A percentile compares a stretch with the other conserved stretches of the same genome.
Conservation (phyloP, 768 basidiomycete genomes). For the Kwoniella europaea region DNA sequence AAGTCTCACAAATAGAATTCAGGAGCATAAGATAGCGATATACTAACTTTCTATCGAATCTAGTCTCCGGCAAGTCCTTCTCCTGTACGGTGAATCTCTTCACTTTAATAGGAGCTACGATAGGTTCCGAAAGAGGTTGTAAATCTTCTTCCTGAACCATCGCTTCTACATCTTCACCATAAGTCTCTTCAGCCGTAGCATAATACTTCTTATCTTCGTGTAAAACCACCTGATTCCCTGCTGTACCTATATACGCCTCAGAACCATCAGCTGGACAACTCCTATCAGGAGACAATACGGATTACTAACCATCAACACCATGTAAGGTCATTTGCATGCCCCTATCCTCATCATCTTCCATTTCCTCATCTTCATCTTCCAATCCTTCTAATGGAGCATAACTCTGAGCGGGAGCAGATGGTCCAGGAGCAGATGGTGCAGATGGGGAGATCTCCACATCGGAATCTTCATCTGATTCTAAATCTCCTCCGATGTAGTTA, state of each 20-base stretch:
- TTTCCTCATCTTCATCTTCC: slow-evolving; percentile 67
- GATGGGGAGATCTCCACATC: slow-evolving; percentile 64
- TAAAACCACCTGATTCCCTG: slow-evolving; percentile 64
- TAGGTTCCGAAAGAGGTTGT: slow-evolving; percentile 91
- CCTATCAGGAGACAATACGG: neutral
- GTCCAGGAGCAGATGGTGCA: slow-evolving; percentile 51
- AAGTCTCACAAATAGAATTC: neutral
- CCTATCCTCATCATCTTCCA: slow-evolving; percentile 42
- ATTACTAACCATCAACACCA: slow-evolving; percentile 51
- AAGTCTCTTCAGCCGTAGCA: slow-evolving; percentile 86
- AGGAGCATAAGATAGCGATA: neutral
- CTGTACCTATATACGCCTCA: slow-evolving; percentile 33
- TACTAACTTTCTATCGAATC: slow-evolving; percentile 93
- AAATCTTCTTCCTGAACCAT: slow-evolving; percentile 98
- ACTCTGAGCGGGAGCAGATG: slow-evolving; percentile 53
- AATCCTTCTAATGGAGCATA: slow-evolving; percentile 78
- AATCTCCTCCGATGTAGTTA: slow-evolving; percentile 94
- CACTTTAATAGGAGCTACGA: slow-evolving; percentile 92
- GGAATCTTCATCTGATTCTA: slow-evolving; percentile 74
- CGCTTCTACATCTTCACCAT: slow-evolving; percentile 92
- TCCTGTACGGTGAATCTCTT: slow-evolving; percentile 94
- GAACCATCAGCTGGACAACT: slow-evolving; percentile 3
- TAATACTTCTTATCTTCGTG: slow-evolving; percentile 99
- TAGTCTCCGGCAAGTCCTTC: slow-evolving; percentile 91
- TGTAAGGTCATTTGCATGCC: slow-evolving; percentile 52